Evolutionary conservation across 306 rosid species (phyloP), one percentile per base, ranked within the genome.

Genomic region (Hippophae rhamnoides): DNA sequence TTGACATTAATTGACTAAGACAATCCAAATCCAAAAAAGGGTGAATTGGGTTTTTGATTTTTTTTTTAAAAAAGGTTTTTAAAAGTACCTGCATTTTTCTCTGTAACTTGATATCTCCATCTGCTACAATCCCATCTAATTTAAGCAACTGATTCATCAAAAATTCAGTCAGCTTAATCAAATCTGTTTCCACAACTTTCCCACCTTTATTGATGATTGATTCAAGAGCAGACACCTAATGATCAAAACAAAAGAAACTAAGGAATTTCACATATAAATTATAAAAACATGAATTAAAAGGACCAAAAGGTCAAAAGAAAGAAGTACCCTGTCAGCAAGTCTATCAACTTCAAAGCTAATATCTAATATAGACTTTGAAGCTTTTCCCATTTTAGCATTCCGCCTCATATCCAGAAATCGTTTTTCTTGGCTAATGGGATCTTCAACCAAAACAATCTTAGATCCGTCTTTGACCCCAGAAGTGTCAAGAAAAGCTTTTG

Each of bases 21-120:
- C 38, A 31, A 31, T 31, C 38, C 38, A 31, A 31, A 31, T 31
- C 38, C 5, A 31, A 31, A 31, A 27, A 18, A 18, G 1, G 23
- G 23, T 18, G 23, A 18, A 18, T 18, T 18, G 23, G 23, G 23
- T 18, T 18, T 18, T 18, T 18, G 23, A 18, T 18, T 18, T 18
- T 18, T 18, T 18, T 18, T 18, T 18, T 18, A 18, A 18, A 18
- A 18, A 18, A 18, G 23, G 38, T 31, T 31, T 31, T 31, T 2
- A 31, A 31, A 31, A 31, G 3, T 72, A 90, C 99, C 96, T 88
- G 99, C 86, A 92, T 92, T 88, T 85, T 92, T 58, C 96, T 87
- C 73, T 92, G 99, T 71, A 92, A 77, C 73, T 92, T 92, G 14
- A 82, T 89, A 75, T 92, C 99, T 10, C 96, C 99, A 57, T 92